phyloP scores from a whole-genome alignment of 805 yeast genomes.

The Scheffersomyces amazonensis region DNA sequence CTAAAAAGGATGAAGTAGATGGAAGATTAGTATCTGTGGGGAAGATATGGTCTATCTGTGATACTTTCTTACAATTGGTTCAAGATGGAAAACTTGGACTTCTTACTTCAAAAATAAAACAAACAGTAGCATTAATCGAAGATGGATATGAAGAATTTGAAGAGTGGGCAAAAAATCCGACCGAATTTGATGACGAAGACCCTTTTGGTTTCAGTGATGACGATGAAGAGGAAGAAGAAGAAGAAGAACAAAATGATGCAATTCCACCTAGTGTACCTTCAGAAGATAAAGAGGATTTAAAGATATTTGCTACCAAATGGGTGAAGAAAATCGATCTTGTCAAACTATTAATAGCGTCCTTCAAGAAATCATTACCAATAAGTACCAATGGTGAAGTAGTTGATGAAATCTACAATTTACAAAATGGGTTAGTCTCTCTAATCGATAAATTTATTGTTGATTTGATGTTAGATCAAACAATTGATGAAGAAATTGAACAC shows the following conservation, averaged over 20 bases:
- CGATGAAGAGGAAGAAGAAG: slow-evolving; percentile 25
- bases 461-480: slow-evolving; percentile 46
- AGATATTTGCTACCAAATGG: slow-evolving; percentile 47
- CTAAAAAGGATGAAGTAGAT: slow-evolving; percentile 17
- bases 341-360: slow-evolving; percentile 55
- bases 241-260: slow-evolving; percentile 20
- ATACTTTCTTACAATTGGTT: slow-evolving; percentile 38
- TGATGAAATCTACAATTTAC: slow-evolving; percentile 45
- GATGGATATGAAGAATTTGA: slow-evolving; percentile 68
- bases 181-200: slow-evolving; percentile 41
- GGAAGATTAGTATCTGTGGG: slow-evolving; percentile 61
- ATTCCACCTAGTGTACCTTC: slow-evolving; percentile 15
- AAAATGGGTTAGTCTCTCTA: slow-evolving; percentile 39
- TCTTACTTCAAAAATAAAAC: slow-evolving; percentile 44
- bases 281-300: slow-evolving; percentile 24
- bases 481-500: slow-evolving; percentile 32
- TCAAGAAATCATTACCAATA: slow-evolving; percentile 55
- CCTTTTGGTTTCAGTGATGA: slow-evolving; percentile 49
- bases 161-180: slow-evolving; percentile 68
- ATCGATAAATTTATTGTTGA: slow-evolving; percentile 62
- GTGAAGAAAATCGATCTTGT: slow-evolving; percentile 51
- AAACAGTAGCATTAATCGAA: slow-evolving; percentile 38
- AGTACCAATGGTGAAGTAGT: slow-evolving; percentile 39
- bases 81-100: slow-evolving; percentile 53
- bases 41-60: slow-evolving; percentile 69